phyloP scores from a whole-genome alignment of 495 filamentous ascomycete species.

The Podospora tetraspora region DNA sequence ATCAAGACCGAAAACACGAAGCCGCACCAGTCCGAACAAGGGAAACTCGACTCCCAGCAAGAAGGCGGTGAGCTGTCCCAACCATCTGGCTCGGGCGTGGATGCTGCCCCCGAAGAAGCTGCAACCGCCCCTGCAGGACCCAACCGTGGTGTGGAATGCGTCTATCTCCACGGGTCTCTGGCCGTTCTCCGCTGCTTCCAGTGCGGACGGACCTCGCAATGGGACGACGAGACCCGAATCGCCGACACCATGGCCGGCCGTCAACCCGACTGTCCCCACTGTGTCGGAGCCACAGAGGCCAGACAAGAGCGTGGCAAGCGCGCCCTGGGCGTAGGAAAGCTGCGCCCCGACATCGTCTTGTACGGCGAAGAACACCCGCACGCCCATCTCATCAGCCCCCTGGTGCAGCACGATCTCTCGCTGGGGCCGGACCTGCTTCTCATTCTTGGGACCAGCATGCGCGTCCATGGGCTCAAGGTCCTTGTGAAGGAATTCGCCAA shows the following conservation, averaged over 20 bases:
- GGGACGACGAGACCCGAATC: slow-evolving; percentile 51
- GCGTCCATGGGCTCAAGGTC: slow-evolving; percentile 62
- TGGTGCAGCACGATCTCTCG: slow-evolving; percentile 59
- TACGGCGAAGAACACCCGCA: slow-evolving; percentile 67
- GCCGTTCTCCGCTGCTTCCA: slow-evolving; percentile 56
- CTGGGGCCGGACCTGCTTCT: slow-evolving; percentile 58
- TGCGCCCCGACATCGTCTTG: slow-evolving; percentile 63
- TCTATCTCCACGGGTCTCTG: slow-evolving; percentile 62
- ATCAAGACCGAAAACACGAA: background rate
- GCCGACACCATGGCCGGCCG: slow-evolving; percentile 48
- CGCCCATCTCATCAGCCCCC: slow-evolving; percentile 55
- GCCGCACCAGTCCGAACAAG: background rate
- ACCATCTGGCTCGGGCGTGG: background rate
- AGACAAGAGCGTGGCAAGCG: slow-evolving; percentile 58
- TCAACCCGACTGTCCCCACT: slow-evolving; percentile 59
- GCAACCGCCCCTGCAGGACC: slow-evolving; percentile 16
- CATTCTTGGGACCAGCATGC: slow-evolving; percentile 62
- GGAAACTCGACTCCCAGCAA: background rate
- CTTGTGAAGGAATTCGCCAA: slow-evolving; percentile 66
- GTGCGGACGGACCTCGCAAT: slow-evolving; percentile 53
- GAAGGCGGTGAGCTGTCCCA: background rate
- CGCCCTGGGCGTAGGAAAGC: slow-evolving; percentile 55
- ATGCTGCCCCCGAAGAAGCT: slow-evolving; percentile 1
- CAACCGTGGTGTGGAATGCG: slow-evolving; percentile 53
- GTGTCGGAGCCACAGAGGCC: slow-evolving; percentile 49